Evolutionary conservation across 768 basidiomycete genomes (phyloP).

Genomic region (Basidioascus undulatus): DNA sequence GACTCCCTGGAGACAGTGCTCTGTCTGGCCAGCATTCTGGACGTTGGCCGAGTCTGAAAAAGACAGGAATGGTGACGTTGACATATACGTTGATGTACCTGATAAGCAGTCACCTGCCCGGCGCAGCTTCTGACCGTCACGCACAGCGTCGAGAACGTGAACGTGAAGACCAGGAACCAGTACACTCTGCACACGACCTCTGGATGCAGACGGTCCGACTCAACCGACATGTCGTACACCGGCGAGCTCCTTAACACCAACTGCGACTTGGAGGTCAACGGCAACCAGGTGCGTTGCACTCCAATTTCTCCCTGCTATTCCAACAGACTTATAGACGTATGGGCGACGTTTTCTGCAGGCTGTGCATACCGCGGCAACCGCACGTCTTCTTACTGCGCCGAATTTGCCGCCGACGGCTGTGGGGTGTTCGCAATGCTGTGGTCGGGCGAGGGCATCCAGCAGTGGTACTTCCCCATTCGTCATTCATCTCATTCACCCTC

Average conservation of each 20-base stretch:
- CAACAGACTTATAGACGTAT: no score
- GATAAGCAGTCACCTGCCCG: neutral
- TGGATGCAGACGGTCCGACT: constrained; percentile 7
- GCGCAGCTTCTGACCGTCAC: neutral
- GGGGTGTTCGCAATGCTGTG: constrained; percentile 6
- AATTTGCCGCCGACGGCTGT: constrained; percentile 1
- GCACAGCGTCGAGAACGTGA: neutral
- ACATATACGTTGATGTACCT: constrained; percentile 4
- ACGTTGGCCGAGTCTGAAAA: neutral
- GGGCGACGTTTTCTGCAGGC: no score
- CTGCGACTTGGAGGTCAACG: constrained; percentile 5
- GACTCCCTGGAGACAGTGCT: no score
- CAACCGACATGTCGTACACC: constrained; percentile 4
- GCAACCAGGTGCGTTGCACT: no score
- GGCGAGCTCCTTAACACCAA: constrained; percentile 2
- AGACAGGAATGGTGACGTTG: constrained; percentile 4
- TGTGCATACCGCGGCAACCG: constrained; percentile 1
- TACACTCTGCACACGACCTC: constrained; percentile 4
- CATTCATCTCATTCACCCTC: no score
- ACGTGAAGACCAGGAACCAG: neutral
- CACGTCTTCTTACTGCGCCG: neutral
- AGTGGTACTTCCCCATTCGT: constrained; percentile 8
- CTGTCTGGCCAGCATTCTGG: constrained; percentile 6
- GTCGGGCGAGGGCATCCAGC: constrained; percentile 4
- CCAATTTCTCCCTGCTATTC: no score